phyloP scores from a whole-genome alignment of 805 yeast species.

The Nakazawaea wickerhamii region DNA sequence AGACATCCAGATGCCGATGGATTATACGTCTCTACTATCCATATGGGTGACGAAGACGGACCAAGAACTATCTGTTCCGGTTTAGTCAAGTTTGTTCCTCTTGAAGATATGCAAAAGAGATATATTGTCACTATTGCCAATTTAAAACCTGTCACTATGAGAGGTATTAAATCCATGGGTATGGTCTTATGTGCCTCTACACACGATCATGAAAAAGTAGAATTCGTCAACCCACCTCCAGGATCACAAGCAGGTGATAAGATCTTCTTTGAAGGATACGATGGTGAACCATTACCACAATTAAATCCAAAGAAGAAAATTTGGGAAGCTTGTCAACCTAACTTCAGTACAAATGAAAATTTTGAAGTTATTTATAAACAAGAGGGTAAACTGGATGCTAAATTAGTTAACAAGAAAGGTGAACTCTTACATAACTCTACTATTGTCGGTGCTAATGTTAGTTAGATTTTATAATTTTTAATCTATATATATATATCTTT shows the following conservation, averaged over 20 bases:
- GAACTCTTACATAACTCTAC: constrained; percentile 70
- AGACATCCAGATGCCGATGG: constrained; percentile 98
- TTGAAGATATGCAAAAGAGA: constrained; percentile 95
- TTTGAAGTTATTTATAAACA: constrained; percentile 75
- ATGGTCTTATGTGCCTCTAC: constrained; percentile 94
- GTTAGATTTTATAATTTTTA: constrained; percentile 36
- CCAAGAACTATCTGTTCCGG: constrained; percentile 99
- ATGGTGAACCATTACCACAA: constrained; percentile 84
- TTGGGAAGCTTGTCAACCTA: constrained; percentile 94
- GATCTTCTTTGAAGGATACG: constrained; percentile 87
- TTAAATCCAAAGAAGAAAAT: constrained; percentile 97
- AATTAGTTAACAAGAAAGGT: constrained; percentile 76
- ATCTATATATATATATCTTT: not conserved
- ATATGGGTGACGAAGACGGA: constrained; percentile 93
- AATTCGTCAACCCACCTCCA: constrained; percentile 91
- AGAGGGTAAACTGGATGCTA: constrained; percentile 69
- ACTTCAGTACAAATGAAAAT: constrained; percentile 72
- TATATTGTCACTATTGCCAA: constrained; percentile 89
- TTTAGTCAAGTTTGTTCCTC: constrained; percentile 77
- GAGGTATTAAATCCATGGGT: constrained; percentile 92
- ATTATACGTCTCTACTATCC: constrained; percentile 91
- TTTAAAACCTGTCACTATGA: constrained; percentile 96
- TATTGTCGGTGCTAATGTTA: constrained; percentile 72
- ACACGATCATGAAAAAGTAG: constrained; percentile 61
- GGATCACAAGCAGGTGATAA: constrained; percentile 95